These are phyloP conservation scores for Talaromyces sp. DNA, from an alignment of 2,329 filamentous ascomycete genomes.

Conservation along the genomic window DNA sequence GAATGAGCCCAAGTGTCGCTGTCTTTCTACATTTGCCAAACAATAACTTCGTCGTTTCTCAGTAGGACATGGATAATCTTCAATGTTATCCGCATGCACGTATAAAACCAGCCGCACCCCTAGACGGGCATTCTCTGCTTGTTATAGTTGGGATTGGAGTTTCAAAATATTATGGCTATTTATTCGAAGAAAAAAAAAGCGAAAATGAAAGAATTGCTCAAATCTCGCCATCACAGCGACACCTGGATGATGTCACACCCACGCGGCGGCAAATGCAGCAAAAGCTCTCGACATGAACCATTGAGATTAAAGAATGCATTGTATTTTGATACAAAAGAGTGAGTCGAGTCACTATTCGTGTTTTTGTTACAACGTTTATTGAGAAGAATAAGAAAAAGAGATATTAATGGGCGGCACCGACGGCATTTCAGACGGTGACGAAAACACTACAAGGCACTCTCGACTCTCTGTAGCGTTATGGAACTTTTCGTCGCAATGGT, in stretches of 20 bases:
- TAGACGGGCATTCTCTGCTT: too few species aligned
- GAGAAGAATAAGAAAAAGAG: too few species aligned
- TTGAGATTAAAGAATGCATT: neutral
- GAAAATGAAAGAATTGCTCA: neutral
- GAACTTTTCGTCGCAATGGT: constrained; percentile 32
- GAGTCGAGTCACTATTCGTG: neutral
- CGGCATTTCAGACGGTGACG: neutral
- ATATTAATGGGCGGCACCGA: neutral
- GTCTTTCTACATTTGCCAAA: too few species aligned
- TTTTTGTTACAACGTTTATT: too few species aligned
- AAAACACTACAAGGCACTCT: neutral
- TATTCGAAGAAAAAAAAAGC: neutral
- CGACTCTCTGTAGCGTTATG: constrained; percentile 17
- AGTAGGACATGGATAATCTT: too few species aligned
- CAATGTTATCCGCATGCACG: too few species aligned
- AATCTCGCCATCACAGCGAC: neutral
- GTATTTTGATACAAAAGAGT: neutral
- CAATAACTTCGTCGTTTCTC: too few species aligned
- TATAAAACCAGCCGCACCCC: too few species aligned
- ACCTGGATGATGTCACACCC: neutral
- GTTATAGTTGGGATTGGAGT: neutral
- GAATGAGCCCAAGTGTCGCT: too few species aligned
- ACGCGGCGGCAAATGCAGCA: neutral
- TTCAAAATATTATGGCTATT: neutral
- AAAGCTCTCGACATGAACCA: neutral